Evolutionary conservation across 148 eudicot species (phyloP).

Genomic region (Camellia japonica): DNA sequence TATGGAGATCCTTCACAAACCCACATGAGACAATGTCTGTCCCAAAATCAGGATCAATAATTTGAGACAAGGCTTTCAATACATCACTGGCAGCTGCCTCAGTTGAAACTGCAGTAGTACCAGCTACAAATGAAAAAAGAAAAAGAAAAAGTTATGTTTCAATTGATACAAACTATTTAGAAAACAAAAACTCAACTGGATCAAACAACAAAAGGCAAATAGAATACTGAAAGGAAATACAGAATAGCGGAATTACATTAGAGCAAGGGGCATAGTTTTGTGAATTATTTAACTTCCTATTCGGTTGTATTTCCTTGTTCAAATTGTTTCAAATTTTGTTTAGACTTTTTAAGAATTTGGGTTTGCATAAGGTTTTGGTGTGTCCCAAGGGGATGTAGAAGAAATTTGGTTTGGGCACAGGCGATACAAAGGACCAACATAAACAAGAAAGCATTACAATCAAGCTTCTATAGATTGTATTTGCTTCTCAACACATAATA

Average conservation of each 20-base stretch:
- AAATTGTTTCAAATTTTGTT: background rate
- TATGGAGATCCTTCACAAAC: conserved; percentile 83
- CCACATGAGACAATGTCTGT: conserved; percentile 99
- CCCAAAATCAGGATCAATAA: conserved; percentile 98
- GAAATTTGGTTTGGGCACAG: background rate
- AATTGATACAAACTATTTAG: background rate
- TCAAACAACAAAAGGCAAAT: background rate
- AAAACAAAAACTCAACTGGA: background rate
- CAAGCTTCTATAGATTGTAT: background rate
- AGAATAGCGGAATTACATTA: background rate
- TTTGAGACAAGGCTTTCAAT: conserved; percentile 88
- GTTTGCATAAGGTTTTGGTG: too few relatives aligned
- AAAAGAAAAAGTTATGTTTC: conserved; percentile 15
- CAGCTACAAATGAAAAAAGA: conserved; percentile 37
- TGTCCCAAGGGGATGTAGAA: background rate
- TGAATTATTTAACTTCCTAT: background rate
- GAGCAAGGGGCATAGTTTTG: background rate
- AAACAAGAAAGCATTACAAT: background rate
- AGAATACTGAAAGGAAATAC: background rate
- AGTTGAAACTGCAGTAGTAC: conserved; percentile 48
- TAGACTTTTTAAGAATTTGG: too few relatives aligned
- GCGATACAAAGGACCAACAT: background rate
- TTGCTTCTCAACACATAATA: background rate
- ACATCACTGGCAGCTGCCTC: conserved; percentile 69
- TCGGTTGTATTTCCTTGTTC: background rate